Evolutionary conservation across 805 yeast genomes (phyloP), one percentile per base, ranked within the genome.

Genomic region (Wickerhamiella kurtzmanii): DNA sequence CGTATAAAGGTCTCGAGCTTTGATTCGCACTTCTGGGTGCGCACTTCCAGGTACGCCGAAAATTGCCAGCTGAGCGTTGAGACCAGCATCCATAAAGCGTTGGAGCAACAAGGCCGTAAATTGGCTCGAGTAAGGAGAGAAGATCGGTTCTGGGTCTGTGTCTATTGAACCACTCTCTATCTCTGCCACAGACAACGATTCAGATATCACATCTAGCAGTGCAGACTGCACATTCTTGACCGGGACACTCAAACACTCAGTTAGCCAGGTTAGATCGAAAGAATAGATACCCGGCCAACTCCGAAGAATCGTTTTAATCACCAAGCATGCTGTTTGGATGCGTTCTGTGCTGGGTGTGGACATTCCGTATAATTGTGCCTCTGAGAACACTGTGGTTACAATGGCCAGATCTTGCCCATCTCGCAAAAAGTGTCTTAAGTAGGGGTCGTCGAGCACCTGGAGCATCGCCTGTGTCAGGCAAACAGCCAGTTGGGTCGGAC

Each of bases 201-300:
- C 88, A 40, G 79, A 71, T 37, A 88, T 68, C 2, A 87, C 69
- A 56, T 85, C 94, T 53, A 89, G 65, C 16, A 88, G 59, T 22
- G 77, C 74, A 35, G 75, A 79, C 37, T 84, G 74, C 20, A 64
- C 50, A 1, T 69, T 60, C 1, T 76, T 68, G 9, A 76, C 20
- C 4, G 60, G 59, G 6, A 57, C 45, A 3, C 45, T 43, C 44
- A 57, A 41, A 43, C 59, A 57, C 35, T 53, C 45, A 13, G 54
- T 50, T 9, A 57, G 48, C 22, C 48, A 73, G n/a, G 77, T 77
- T 45, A 73, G 70, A n/a, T 67, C 63, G 39, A 92, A 65, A 59
- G 87, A 80, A 39, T 70, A 63, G 2, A 87, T 57, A 0, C 98
- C 99, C 11, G 82, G 70, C 77, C 89, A 80, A 32, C 77, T 71